These are phyloP conservation scores for Nicotiana tomentosiformis DNA, from an alignment of 257 asterid genomes.

Conservation along the genomic window DNA sequence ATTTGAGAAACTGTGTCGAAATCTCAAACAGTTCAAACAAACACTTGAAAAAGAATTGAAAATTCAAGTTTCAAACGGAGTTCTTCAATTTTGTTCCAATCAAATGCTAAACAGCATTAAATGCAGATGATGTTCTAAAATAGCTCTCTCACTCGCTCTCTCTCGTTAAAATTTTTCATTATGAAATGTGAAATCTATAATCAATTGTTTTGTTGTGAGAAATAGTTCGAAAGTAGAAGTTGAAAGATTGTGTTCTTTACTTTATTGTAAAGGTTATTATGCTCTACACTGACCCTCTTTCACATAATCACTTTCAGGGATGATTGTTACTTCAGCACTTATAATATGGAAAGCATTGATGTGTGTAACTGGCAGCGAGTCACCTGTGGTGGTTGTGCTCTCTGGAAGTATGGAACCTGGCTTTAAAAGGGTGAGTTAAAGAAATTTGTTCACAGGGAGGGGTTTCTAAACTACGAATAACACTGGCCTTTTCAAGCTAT, in stretches of 20 bases:
- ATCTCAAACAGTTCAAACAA: not conserved
- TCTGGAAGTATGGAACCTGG: conserved; percentile 99
- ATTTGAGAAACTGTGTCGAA: not conserved
- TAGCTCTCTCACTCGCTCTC: not conserved
- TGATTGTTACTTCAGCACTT: conserved; percentile 96
- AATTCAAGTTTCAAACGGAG: not conserved
- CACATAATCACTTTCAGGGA: conserved; percentile 43
- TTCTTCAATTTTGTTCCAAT: not conserved
- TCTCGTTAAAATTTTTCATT: not conserved
- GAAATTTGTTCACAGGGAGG: not conserved
- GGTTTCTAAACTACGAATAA: not conserved
- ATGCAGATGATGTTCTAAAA: not conserved
- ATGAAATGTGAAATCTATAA: not conserved
- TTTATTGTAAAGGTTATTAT: not conserved
- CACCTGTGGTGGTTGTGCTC: conserved; percentile 98
- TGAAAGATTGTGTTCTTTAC: not conserved
- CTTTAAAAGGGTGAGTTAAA: conserved; percentile 74
- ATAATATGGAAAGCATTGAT: conserved; percentile 97
- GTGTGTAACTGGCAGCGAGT: conserved; percentile 96
- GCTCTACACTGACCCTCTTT: not conserved
- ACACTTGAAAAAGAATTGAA: not conserved
- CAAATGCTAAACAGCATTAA: not conserved
- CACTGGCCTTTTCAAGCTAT: too few species aligned
- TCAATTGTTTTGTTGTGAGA: not conserved
- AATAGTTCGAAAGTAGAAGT: not conserved